Conservation (phyloP, 148 eudicot species). For the Cornus suecica region DNA sequence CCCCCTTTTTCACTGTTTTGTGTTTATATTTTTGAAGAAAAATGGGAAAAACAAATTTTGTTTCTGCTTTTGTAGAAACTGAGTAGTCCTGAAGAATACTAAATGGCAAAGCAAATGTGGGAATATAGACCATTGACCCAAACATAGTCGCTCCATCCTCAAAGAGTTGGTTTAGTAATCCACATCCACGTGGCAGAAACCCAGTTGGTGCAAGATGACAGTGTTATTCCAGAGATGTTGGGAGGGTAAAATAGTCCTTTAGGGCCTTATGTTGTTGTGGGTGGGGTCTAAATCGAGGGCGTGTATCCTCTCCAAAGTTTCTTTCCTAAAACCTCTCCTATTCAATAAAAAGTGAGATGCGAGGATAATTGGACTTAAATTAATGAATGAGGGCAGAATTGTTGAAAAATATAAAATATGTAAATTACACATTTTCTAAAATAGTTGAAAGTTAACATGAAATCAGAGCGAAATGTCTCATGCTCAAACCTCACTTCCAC, state of each 20-base stretch:
- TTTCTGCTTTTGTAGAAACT: background rate
- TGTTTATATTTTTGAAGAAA: background rate
- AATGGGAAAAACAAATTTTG: background rate
- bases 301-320: too few relatives aligned
- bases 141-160: background rate
- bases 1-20: background rate
- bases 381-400: too few relatives aligned
- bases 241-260: background rate
- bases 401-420: too few relatives aligned
- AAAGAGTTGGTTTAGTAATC: background rate
- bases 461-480: too few relatives aligned
- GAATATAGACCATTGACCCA: slow-evolving; percentile 1
- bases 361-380: too few relatives aligned
- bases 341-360: too few relatives aligned
- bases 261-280: too few relatives aligned
- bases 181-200: background rate
- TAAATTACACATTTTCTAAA: too few relatives aligned
- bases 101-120: background rate
- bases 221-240: background rate
- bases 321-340: too few relatives aligned
- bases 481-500: too few relatives aligned
- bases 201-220: background rate
- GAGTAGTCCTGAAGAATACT: background rate
- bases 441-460: too few relatives aligned
- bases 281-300: too few relatives aligned